A percentile compares a stretch with the other conserved stretches of the same genome.
phyloP scores from a whole-genome alignment of 148 eudicot species.

The Simmondsia chinensis region DNA sequence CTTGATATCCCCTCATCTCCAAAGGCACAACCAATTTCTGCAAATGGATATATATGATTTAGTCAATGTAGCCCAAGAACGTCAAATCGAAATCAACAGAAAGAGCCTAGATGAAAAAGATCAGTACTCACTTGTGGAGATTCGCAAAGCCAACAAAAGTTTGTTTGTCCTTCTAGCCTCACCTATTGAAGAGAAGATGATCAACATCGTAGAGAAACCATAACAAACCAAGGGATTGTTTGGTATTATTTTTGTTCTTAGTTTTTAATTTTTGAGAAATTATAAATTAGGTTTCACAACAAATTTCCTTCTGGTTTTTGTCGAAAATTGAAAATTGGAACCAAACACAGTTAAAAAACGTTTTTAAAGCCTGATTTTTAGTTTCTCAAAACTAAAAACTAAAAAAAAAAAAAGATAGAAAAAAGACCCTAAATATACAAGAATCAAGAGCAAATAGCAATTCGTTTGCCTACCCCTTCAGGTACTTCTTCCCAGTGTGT shows the following conservation, averaged over 20 bases:
- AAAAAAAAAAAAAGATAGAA: not conserved
- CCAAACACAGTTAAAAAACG: not conserved
- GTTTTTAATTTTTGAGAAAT: no score
- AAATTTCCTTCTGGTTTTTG: not conserved
- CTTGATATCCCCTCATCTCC: slow-evolving; percentile 69
- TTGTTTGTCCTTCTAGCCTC: slow-evolving; percentile 23
- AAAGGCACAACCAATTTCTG: slow-evolving; percentile 54
- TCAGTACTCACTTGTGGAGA: slow-evolving; percentile 12
- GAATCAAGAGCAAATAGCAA: not conserved
- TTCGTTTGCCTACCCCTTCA: slow-evolving; percentile 41
- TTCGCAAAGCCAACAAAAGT: slow-evolving; percentile 28
- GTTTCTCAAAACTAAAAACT: no score
- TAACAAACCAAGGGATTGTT: no score
- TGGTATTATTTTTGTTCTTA: no score
- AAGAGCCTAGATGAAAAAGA: not conserved
- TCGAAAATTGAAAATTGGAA: not conserved
- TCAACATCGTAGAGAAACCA: not conserved
- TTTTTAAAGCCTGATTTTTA: no score
- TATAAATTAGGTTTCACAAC: no score
- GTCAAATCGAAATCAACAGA: not conserved
- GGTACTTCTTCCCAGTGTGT: slow-evolving; percentile 64
- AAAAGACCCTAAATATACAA: not conserved
- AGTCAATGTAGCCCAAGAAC: not conserved
- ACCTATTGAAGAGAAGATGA: slow-evolving; percentile 12
- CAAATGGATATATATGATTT: slow-evolving; percentile 3